Base-by-base conservation (phyloP, 2,329 filamentous ascomycete genomes). In the Plectosphaerella sp. region DNA sequence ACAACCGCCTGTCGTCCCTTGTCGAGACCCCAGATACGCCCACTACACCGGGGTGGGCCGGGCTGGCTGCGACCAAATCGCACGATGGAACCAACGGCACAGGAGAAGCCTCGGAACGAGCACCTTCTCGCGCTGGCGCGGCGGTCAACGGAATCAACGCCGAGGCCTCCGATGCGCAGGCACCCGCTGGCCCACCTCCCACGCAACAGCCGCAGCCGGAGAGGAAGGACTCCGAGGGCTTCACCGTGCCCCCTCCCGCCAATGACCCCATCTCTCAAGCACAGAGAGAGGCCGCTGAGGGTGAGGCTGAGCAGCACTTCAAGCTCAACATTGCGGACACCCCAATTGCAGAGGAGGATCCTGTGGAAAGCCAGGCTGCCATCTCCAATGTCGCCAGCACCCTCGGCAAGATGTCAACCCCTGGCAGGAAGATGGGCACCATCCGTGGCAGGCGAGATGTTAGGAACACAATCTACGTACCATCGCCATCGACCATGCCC, bases 381-480 rank as follows among this genome's bases (percentile, higher is more conserved):
- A 70, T 93, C 48, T 87, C 88, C 3, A 91, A 80, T 61, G 85
- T 94, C 47, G 85, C 86, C 28, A 90, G 86, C 61, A 88, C 86
- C 2, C 72, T 95, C 37, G 85, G 86, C 52, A 74, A 76, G 37
- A 70, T 78, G 62, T 76, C 83, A 24, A 80, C 84, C 52, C 84
- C 91, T 18, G 80, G 82, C 52, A 82, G 88, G 24, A 88, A 84
- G 62, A 74, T 82, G 14, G 87, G 89, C 45, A 97, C 91, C 14
- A 76, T 96, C 15, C 83, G 94, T 59, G 94, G 94, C 49, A 87
- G 94, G 55, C 83, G 94, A 64, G 93, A 97, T 66, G 90, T 95
- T 57, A 84, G 93, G 54, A 96, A 96, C 69, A 97, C 92, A 1
- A 86, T 96, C 51, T 93, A 94, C 64, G 78, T 92, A 57, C 87